Base-by-base conservation (phyloP, 1,284 basidiomycete species). In the Mrakiaceae sp. region DNA sequence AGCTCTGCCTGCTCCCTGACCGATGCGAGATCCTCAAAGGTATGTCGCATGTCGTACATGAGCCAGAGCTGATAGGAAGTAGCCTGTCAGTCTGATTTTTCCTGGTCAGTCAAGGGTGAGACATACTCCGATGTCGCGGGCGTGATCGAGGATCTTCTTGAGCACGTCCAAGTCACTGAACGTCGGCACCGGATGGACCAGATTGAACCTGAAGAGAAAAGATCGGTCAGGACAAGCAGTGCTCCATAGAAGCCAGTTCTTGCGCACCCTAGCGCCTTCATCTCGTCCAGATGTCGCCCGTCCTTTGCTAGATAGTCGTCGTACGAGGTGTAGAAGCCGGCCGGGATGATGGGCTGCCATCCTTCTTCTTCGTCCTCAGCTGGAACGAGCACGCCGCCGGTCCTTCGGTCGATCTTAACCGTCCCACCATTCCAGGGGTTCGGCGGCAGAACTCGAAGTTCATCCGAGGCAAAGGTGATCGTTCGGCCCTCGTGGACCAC, bases 321-420 rank as follows among this genome's bases (percentile, higher is more conserved):
- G 66, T 86, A 88, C 52, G 78, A 76, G 0, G 86, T 87, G 70
- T 87, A 88, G 72, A 86, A 88, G 2, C 87, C 87, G 62, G 87
- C 80, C 0, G 87, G 85, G 61, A 87, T 81, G 0, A 88, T 78
- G 0, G 83, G 79, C 51, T 80, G 78, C 71, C 83, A 87, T 5
- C 71, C 70, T 1, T 82, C 81, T 77, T 6, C 40, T 12, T 56
- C 11, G 10, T 44, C 3, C 27, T 27, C 78, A 58, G 75, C 74
- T 11, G 82, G 82, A 63, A 84, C 84, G 49, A 87, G 76, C 61
- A 88, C 68, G 0, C 81, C 83, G 3, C 87, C 87, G 1, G 85
- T 87, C 54, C 84, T 78, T 67, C 82, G 72, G 71, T 88, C 87
- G 78, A 86, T 82, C 73, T 87, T 88, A 0, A 83, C 84, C 5